Percentiles rank a stretch among this genome's conserved stretches.
Evolutionary conservation across 2,329 filamentous ascomycete species (phyloP).

Genomic region (Clarireedia monteithiana): DNA sequence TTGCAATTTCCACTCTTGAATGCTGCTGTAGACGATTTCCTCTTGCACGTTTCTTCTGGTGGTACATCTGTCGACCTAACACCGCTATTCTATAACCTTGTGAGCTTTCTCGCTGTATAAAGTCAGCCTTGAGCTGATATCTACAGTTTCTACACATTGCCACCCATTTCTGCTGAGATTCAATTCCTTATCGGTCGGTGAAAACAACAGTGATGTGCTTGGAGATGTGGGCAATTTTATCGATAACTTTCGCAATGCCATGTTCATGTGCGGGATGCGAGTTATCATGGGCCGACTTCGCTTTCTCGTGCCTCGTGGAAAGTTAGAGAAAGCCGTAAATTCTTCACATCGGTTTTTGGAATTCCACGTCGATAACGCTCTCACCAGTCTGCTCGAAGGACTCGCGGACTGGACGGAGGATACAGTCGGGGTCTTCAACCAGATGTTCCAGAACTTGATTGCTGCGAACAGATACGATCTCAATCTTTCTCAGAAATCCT

Average conservation of each 20-base stretch:
- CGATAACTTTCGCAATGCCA: background rate
- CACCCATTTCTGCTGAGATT: background rate
- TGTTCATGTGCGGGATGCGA: background rate
- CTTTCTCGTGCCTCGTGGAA: background rate
- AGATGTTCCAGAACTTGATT: background rate
- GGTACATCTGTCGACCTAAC: background rate
- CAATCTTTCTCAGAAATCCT: background rate
- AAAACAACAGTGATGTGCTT: background rate
- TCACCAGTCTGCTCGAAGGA: background rate
- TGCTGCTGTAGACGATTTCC: background rate
- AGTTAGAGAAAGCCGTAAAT: background rate
- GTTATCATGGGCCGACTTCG: background rate
- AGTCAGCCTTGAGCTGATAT: background rate
- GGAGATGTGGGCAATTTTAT: background rate
- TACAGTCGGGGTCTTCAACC: background rate
- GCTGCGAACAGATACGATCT: background rate
- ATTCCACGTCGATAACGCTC: background rate
- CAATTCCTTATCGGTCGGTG: background rate
- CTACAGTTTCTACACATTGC: background rate
- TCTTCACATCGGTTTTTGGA: background rate
- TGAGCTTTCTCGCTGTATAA: background rate
- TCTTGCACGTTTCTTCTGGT: background rate
- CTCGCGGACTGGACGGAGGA: background rate
- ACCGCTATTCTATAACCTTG: background rate
- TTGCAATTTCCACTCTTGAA: background rate